A percentile compares a stretch with the other conserved stretches of the same genome.
These are phyloP conservation scores for Fusarium sp. DNA, from an alignment of 2,329 filamentous ascomycete species.

Conservation along the genomic window DNA sequence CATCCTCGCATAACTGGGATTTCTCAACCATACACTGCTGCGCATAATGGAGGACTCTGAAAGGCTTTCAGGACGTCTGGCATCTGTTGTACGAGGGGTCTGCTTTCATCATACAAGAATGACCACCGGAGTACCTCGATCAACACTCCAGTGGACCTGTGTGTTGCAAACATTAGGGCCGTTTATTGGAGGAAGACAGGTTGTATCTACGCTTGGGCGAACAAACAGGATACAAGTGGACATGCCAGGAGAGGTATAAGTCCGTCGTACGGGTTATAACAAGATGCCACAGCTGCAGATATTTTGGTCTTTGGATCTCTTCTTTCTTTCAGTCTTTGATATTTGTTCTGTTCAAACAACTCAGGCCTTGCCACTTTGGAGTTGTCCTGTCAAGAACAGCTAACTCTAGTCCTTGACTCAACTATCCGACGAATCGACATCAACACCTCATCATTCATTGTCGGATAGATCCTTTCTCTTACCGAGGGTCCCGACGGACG, in stretches of 20 bases:
- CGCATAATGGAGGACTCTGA: slow-evolving; percentile 20
- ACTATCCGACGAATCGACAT: not conserved
- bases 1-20: slow-evolving; percentile 25
- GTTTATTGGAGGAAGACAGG: slow-evolving; percentile 35
- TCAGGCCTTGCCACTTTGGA: not conserved
- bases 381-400: slow-evolving; percentile 7
- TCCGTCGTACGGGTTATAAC: slow-evolving; percentile 45
- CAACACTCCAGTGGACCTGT: slow-evolving; percentile 27
- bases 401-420: slow-evolving; percentile 13
- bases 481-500: slow-evolving; percentile 27
- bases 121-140: slow-evolving; percentile 29
- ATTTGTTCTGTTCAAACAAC: slow-evolving; percentile 4
- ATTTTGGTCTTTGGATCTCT: slow-evolving; percentile 23
- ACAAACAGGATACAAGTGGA: slow-evolving; percentile 39
- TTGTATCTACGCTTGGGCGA: slow-evolving; percentile 14
- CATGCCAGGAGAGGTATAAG: slow-evolving; percentile 39
- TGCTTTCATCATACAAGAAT: slow-evolving; percentile 26
- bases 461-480: slow-evolving; percentile 14
- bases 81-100: slow-evolving; percentile 44
- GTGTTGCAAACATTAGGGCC: slow-evolving; percentile 26
- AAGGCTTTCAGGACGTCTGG: slow-evolving; percentile 34
- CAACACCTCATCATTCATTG: slow-evolving; percentile 9
- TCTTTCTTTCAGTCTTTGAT: slow-evolving; percentile 16
- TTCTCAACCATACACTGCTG: slow-evolving; percentile 27
- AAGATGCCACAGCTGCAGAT: slow-evolving; percentile 39